Base-by-base conservation (phyloP, 345 rosid genomes). In the Viola odorata region DNA sequence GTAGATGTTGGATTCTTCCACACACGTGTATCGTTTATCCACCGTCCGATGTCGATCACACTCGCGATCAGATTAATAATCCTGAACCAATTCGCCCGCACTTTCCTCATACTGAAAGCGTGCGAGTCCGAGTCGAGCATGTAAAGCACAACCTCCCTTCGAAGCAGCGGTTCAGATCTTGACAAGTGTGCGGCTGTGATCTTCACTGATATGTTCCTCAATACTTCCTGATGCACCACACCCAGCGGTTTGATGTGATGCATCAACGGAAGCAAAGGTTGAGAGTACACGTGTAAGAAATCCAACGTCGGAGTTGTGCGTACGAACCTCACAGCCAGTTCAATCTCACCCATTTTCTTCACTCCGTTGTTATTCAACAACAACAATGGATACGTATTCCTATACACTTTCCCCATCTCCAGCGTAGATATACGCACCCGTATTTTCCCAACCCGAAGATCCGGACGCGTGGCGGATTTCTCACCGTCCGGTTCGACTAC, bases 1-100 rank as follows among this genome's bases (percentile, higher is more conserved):
- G 98, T 91, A 4, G 95, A 64, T 3, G 91, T 89, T 3, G 92
- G 81, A 62, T 84, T 85, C 78, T 75, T 85, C 96, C 96, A 89
- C 7, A 67, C 57, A 44, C 96, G 95, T 0, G 90, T 89, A 52
- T 82, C 83, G 3, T 89, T 95, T 9, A 89, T 70, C 98, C 96
- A 91, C 55, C 95, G 85, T 7, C 68, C 80, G 32, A 85, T 74
- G 36, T 89, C 83, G 0, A 82, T 62, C 68, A 83, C 48, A 5
- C 91, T 69, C 0, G 89, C 83, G 0, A 84, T 52, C 38, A 87
- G 86, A 0, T 84, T 87, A 39, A 91, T 73, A 57, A 91, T 85
- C 61, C 98, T 70, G 1, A 77, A 65, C 91, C 92, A 91, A 8
- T 91, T 91, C 0, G 91, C 95, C 12, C 91, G 80, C 17, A 89